These are phyloP conservation scores for Cutaneotrichosporon mucoides DNA, from an alignment of 1,284 basidiomycete species.

Conservation along the genomic window DNA sequence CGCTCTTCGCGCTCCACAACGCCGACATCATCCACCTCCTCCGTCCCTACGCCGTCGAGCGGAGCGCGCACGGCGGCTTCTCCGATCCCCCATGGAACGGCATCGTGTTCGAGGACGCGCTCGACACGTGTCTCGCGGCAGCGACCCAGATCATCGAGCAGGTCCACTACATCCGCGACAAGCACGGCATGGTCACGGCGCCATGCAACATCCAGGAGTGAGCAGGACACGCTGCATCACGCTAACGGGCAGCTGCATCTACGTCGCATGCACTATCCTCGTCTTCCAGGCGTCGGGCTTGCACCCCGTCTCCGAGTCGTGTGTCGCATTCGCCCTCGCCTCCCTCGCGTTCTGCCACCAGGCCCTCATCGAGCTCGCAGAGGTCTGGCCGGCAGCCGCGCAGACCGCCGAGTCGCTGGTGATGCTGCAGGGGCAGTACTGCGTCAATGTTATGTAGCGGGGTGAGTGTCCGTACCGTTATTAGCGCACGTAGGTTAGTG, in stretches of 20 bases:
- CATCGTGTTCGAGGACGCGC: neutral
- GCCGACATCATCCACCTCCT: neutral
- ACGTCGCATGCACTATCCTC: neutral
- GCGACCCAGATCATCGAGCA: neutral
- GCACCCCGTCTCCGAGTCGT: neutral
- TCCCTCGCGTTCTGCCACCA: neutral
- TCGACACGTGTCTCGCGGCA: neutral
- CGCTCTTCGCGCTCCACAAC: neutral
- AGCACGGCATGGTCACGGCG: neutral
- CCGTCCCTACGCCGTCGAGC: neutral
- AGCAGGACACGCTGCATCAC: neutral
- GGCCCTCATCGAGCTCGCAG: neutral
- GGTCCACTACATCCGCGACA: neutral
- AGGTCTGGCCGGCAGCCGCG: neutral
- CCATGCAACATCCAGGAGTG: neutral
- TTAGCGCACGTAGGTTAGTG: too few relatives aligned
- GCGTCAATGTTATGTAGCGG: too few relatives aligned
- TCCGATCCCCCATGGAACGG: neutral
- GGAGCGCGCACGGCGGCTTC: neutral
- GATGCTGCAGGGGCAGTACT: conserved; percentile 1
- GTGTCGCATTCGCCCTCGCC: neutral
- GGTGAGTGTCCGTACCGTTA: too few relatives aligned
- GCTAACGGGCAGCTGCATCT: neutral
- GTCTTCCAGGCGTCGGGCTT: neutral
- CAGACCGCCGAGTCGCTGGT: neutral